These are phyloP conservation scores for Fraxinus anomala DNA, from an alignment of 257 asterid species.

Conservation along the genomic window DNA sequence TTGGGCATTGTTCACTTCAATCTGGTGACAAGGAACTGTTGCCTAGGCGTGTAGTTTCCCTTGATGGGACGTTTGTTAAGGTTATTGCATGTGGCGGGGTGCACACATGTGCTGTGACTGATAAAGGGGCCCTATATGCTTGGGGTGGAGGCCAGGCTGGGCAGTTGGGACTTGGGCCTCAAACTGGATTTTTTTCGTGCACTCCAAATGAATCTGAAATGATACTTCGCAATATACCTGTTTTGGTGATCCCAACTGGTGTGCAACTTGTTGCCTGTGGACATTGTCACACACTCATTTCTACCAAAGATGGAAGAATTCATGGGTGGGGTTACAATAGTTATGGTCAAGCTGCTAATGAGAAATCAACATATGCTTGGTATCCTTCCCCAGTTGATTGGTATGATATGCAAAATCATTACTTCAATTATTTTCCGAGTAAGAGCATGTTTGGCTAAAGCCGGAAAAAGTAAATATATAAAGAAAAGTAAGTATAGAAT, in stretches of 20 bases:
- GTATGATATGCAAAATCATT: slow-evolving; percentile 41
- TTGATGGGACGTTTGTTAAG: slow-evolving; percentile 60
- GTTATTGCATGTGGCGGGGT: slow-evolving; percentile 90
- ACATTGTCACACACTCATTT: slow-evolving; percentile 88
- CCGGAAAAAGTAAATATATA: neutral
- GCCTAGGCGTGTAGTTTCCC: slow-evolving; percentile 84
- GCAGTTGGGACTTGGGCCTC: slow-evolving; percentile 93
- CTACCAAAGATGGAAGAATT: slow-evolving; percentile 84
- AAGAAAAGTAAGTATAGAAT: neutral
- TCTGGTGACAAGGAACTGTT: slow-evolving; percentile 77
- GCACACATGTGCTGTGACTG: slow-evolving; percentile 87
- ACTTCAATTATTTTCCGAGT: neutral
- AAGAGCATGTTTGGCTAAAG: neutral
- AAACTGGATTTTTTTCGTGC: slow-evolving; percentile 65
- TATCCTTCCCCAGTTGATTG: slow-evolving; percentile 97
- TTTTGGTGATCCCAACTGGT: slow-evolving; percentile 68
- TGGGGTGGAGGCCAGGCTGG: slow-evolving; percentile 98
- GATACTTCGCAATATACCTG: slow-evolving; percentile 88
- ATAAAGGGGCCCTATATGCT: slow-evolving; percentile 81
- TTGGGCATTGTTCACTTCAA: slow-evolving; percentile 91
- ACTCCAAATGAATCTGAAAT: slow-evolving; percentile 51
- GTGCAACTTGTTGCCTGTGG: slow-evolving; percentile 85
- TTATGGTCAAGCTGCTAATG: slow-evolving; percentile 98
- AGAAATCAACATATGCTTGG: slow-evolving; percentile 90
- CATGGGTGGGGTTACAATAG: slow-evolving; percentile 97